Conservation (phyloP, 352 stramenopile species). For the Phytophthora niederhauseri region DNA sequence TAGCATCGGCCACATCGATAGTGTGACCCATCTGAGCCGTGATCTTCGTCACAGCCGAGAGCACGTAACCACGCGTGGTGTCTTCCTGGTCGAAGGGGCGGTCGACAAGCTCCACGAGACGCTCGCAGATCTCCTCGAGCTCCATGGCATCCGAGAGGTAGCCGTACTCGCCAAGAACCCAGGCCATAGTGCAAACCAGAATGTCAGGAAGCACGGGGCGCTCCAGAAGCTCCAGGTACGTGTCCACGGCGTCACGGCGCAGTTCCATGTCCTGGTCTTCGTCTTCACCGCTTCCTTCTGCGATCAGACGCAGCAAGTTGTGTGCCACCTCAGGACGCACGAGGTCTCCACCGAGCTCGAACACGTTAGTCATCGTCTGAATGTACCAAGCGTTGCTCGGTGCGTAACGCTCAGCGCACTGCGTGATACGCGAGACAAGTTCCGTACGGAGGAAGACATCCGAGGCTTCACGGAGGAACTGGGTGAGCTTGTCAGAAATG, state of each 20-base stretch:
- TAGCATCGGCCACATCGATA: slow-evolving; percentile 87
- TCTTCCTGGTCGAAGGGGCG: slow-evolving; percentile 87
- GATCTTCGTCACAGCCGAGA: slow-evolving; percentile 98
- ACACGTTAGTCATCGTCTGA: slow-evolving; percentile 97
- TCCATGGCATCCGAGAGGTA: slow-evolving; percentile 95
- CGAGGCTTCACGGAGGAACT: slow-evolving; percentile 95
- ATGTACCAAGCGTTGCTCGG: slow-evolving; percentile 99
- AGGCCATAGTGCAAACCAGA: slow-evolving; percentile 98
- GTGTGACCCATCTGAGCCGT: slow-evolving; percentile 95
- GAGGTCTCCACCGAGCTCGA: slow-evolving; percentile 96
- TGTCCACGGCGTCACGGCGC: slow-evolving; percentile 96
- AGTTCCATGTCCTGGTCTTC: slow-evolving; percentile 97
- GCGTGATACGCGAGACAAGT: slow-evolving; percentile 97
- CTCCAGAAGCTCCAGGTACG: slow-evolving; percentile 96
- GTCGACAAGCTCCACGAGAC: slow-evolving; percentile 94
- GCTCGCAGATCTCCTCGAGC: slow-evolving; percentile 95
- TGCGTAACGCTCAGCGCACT: slow-evolving; percentile 97
- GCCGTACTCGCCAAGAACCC: slow-evolving; percentile 99
- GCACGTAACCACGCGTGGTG: slow-evolving; percentile 95
- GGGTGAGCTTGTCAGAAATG: slow-evolving; percentile 98
- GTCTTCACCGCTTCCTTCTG: slow-evolving; percentile 97
- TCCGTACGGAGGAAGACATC: slow-evolving; percentile 98
- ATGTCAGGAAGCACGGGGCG: slow-evolving; percentile 95
- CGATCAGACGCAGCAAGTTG: slow-evolving; percentile 98
- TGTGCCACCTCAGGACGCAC: slow-evolving; percentile 97